phyloP scores from a whole-genome alignment of 345 rosid species.

The Orychophragmus violaceus region DNA sequence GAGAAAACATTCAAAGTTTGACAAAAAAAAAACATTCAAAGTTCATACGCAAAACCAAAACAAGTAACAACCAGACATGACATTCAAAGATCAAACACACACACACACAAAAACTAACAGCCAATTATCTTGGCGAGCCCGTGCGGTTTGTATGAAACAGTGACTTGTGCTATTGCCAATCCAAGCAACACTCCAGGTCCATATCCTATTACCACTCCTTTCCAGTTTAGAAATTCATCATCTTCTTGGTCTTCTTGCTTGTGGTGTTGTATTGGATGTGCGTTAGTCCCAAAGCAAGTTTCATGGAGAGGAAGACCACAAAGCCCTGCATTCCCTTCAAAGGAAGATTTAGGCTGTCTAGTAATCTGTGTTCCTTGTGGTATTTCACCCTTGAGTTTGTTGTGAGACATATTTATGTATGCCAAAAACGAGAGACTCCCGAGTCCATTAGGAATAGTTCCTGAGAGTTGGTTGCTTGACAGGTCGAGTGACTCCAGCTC shows the following conservation, averaged over 20 bases:
- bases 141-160: neutral
- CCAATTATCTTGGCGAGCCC: neutral
- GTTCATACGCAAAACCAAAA: no score
- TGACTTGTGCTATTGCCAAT: neutral
- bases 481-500: neutral
- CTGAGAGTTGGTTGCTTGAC: neutral
- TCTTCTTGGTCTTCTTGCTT: neutral
- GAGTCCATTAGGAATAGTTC: neutral
- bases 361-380: neutral
- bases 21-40: no score
- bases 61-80: no score
- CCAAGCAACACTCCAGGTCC: neutral
- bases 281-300: neutral
- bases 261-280: neutral
- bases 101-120: no score
- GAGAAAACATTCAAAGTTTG: no score
- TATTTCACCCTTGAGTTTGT: neutral
- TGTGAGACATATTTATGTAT: neutral
- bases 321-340: neutral
- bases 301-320: neutral
- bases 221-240: neutral
- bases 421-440: neutral
- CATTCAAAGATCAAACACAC: no score
- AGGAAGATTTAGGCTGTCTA: neutral
- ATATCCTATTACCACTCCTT: neutral